phyloP scores from a whole-genome alignment of 2,329 filamentous ascomycete genomes.

The Verticillium isaacii region DNA sequence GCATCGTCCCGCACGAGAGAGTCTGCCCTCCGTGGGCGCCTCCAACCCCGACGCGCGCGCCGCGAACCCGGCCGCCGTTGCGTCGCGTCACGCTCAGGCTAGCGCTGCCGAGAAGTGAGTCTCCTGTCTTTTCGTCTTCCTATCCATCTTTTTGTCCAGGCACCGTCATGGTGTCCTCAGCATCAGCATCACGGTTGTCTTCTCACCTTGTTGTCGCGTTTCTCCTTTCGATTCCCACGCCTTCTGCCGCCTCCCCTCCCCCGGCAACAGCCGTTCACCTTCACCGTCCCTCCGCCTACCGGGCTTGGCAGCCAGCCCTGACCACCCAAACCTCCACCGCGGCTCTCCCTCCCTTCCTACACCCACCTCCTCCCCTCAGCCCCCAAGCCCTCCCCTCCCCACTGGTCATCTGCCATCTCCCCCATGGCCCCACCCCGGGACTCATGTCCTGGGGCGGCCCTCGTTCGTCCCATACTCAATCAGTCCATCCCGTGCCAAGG shows the following conservation, averaged over 20 bases:
- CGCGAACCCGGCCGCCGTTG: conserved; percentile 39
- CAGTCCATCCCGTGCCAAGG: not conserved
- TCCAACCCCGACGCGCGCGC: conserved; percentile 35
- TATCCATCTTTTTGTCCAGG: not conserved
- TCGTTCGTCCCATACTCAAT: not conserved
- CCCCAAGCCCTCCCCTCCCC: conserved; percentile 2
- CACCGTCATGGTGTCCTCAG: too few species aligned
- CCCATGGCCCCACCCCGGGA: not conserved
- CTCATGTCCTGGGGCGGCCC: not conserved
- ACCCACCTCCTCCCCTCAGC: not conserved
- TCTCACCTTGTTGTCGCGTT: not conserved
- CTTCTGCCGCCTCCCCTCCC: too few species aligned
- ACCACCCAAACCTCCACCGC: not conserved
- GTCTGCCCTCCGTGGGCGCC: conserved; percentile 46
- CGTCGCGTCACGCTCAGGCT: conserved; percentile 42
- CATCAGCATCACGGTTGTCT: not conserved
- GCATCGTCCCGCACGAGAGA: conserved; percentile 49
- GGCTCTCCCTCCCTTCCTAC: not conserved
- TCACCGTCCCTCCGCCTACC: not conserved
- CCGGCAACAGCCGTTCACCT: not conserved
- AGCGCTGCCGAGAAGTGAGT: conserved; percentile 51
- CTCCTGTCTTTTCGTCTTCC: conserved; percentile 3
- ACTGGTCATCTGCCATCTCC: conserved; percentile 1
- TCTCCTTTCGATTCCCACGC: not conserved
- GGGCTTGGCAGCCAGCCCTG: not conserved